Evolutionary conservation across 2,329 filamentous ascomycete genomes (phyloP), one percentile per base, ranked within the genome.

Genomic region (Helotiales sp.): DNA sequence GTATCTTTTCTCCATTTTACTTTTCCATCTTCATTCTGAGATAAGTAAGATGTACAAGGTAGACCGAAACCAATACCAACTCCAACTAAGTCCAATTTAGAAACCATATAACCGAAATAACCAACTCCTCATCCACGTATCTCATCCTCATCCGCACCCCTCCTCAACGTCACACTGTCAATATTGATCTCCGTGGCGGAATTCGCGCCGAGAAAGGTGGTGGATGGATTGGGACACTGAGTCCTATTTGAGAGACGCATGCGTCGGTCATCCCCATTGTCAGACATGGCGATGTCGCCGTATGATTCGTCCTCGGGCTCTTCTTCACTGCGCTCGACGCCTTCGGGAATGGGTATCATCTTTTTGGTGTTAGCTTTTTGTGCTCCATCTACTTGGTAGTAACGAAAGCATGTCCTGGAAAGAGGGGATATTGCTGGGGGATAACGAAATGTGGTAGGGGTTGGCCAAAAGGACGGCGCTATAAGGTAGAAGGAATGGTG

Each of bases 341-440:
- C 82, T 65, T 87, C 84, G 2, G 87, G 86, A 61, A 90, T 88
- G 31, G 85, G 82, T 17, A 89, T 78, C 77, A 90, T 85, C 58
- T 62, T 13, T 54, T 30, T 34, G 5, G 1, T 25, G 22, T 47
- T 15, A 40, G 15, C 36, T 25, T n/a, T n/a, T n/a, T n/a, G n/a
- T n/a, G n/a, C n/a, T n/a, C n/a, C n/a, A n/a, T n/a, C n/a, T n/a
- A n/a, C n/a, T n/a, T n/a, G n/a, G n/a, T n/a, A n/a, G n/a, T n/a
- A n/a, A n/a, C n/a, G n/a, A n/a, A n/a, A n/a, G n/a, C n/a, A n/a
- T n/a, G n/a, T n/a, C n/a, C n/a, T n/a, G n/a, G n/a, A n/a, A n/a
- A n/a, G n/a, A n/a, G n/a, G n/a, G n/a, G 25, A 47, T 55, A 49
- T 57, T 52, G 30, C 51, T 49, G 7, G 17, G 30, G 24, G 27